A percentile compares a stretch with the other conserved stretches of the same genome.
Conservation (phyloP, 768 basidiomycete genomes). For the Coprinellus aureogranulatus region DNA sequence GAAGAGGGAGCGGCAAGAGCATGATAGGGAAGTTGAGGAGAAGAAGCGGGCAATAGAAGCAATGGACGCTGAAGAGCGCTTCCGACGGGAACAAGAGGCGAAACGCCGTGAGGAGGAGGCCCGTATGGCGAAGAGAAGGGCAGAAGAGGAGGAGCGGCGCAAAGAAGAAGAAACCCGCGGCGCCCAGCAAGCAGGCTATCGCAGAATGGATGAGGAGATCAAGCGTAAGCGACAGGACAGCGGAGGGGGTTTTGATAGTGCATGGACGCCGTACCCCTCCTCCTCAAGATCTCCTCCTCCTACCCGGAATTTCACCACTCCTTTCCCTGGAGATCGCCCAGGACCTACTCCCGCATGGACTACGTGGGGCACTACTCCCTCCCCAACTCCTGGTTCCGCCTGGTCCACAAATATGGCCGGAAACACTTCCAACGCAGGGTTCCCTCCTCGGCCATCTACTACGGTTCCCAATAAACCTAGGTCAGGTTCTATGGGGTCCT, state of each 20-base stretch:
- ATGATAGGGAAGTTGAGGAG: slow-evolving; percentile 23
- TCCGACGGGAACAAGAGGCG: slow-evolving; percentile 18
- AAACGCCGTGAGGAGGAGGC: slow-evolving; percentile 18
- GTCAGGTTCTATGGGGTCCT: slow-evolving; percentile 34
- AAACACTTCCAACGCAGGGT: slow-evolving; percentile 19
- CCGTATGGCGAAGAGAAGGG: not conserved
- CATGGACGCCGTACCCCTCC: slow-evolving; percentile 19
- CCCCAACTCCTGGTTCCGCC: slow-evolving; percentile 13
- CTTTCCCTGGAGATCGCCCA: slow-evolving; percentile 18
- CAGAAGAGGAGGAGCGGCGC: slow-evolving; percentile 20
- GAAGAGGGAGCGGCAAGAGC: slow-evolving; percentile 14
- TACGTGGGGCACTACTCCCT: slow-evolving; percentile 25
- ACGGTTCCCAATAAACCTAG: slow-evolving; percentile 27
- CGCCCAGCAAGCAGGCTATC: slow-evolving; percentile 39
- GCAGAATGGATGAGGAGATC: slow-evolving; percentile 43
- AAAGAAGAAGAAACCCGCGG: slow-evolving; percentile 27
- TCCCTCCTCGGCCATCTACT: slow-evolving; percentile 24
- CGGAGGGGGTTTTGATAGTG: slow-evolving; percentile 28
- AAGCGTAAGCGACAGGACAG: slow-evolving; percentile 44
- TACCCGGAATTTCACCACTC: slow-evolving; percentile 16
- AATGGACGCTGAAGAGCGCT: slow-evolving; percentile 14
- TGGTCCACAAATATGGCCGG: slow-evolving; percentile 30
- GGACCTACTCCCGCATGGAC: slow-evolving; percentile 26
- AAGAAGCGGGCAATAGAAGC: slow-evolving; percentile 6
- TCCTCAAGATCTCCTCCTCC: slow-evolving; percentile 22